A percentile compares a stretch with the other conserved stretches of the same genome.
These are phyloP conservation scores for Lipomyces spencermartinsiae DNA, from an alignment of 805 yeast genomes.

Conservation along the genomic window DNA sequence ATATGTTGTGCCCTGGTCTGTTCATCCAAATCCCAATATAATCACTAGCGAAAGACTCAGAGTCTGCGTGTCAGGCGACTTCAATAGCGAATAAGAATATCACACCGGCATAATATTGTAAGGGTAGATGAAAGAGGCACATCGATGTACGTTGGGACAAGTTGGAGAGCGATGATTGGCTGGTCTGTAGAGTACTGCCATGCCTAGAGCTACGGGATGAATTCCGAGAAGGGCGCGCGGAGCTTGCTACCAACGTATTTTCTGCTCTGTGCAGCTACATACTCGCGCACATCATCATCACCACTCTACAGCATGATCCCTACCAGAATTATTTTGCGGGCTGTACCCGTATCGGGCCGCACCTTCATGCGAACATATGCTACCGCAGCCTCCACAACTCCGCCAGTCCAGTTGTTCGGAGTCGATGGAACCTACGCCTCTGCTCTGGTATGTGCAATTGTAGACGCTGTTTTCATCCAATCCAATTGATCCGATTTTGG, in stretches of 20 bases:
- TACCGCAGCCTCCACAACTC: constrained; percentile 60
- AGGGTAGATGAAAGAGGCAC: background rate
- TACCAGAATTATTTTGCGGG: constrained; percentile 27
- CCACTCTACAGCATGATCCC: constrained; percentile 19
- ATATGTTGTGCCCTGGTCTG: too few species aligned
- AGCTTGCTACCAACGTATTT: background rate
- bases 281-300: background rate
- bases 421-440: constrained; percentile 96
- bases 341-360: constrained; percentile 29
- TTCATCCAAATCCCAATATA: too few species aligned
- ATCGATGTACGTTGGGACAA: too few species aligned
- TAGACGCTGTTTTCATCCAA: background rate
- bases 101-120: too few species aligned
- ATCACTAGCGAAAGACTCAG: too few species aligned
- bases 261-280: background rate
- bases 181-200: background rate
- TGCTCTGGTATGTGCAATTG: constrained; percentile 60
- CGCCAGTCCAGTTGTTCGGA: constrained; percentile 94
- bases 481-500: background rate
- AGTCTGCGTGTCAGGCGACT: too few species aligned
- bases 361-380: constrained; percentile 29
- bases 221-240: background rate
- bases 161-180: constrained; percentile 4
- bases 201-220: background rate
- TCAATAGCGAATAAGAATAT: too few species aligned